Evolutionary conservation across 208 protist genomes (phyloP), one percentile per base, ranked within the genome.

Genomic region (Wallacemonas sp.): DNA sequence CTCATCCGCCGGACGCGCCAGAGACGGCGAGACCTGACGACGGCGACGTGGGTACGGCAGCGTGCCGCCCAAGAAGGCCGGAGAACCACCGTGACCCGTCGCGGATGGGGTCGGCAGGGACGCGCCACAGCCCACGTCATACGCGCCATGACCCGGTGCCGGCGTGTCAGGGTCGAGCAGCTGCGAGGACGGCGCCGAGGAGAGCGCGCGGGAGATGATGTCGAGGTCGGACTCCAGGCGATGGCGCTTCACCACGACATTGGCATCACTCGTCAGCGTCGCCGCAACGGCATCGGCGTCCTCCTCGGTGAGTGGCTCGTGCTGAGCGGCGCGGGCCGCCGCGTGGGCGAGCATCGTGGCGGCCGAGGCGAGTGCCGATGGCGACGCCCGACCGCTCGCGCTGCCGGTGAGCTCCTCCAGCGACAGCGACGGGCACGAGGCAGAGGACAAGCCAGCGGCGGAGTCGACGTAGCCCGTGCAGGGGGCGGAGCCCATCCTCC

Each of bases 1-100:
- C 32, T 65, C 57, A 10, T 71, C 70, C 8, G 67, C 64, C n/a
- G 65, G 67, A 0, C 76, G 70, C 5, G 72, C 76, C 11, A 82
- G 26, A 16, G 76, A 82, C 1, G 76, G 76, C 1, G 76, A 82
- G 4, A 38, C 67, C 10, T 36, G 59, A 2, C 76, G 67, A 12
- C 65, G 67, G 5, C 72, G 76, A 26, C 61, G 54, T 54, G 68
- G 62, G 45, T 68, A 61, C 55, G 64, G 72, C 46, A 71, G 25
- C 41, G 46, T 52, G 42, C 69, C 68, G 22, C 48, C 62, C 49
- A 42, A 41, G 57, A 70, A 18, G n/a, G n/a, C n/a, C n/a, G n/a
- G n/a, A n/a, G n/a, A n/a, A n/a, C n/a, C n/a, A n/a, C n/a, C n/a
- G n/a, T n/a, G n/a, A n/a, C n/a, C n/a, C n/a, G n/a, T n/a, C n/a